Percentiles rank a stretch among this genome's conserved stretches.
phyloP scores from a whole-genome alignment of 179 eudicot species.

The Silene noctiflora region DNA sequence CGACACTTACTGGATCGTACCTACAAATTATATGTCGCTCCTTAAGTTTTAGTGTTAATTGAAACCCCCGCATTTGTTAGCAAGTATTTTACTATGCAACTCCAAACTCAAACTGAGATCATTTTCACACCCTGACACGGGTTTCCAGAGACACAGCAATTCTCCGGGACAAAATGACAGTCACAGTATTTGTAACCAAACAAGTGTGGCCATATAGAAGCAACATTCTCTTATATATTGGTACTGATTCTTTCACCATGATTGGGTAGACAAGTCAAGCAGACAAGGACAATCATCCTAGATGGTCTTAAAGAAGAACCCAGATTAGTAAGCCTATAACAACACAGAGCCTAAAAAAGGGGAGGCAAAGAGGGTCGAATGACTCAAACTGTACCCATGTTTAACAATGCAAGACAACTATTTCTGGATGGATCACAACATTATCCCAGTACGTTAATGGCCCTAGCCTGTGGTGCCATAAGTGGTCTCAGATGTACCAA shows the following conservation, averaged over 20 bases:
- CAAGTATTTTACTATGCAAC: background rate
- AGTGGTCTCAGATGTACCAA: background rate
- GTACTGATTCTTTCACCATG: background rate
- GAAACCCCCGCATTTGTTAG: background rate
- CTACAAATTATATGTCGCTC: constrained; percentile 30
- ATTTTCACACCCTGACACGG: background rate
- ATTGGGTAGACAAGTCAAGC: constrained; percentile 5
- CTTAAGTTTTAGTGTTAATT: background rate
- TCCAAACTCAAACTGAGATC: background rate
- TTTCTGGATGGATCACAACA: background rate
- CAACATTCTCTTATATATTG: background rate
- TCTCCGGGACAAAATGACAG: background rate
- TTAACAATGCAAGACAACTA: background rate
- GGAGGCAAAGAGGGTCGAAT: background rate
- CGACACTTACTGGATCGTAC: constrained; percentile 51
- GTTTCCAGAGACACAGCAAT: background rate
- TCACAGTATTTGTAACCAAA: background rate
- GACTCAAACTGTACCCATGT: too few species aligned
- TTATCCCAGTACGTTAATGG: background rate
- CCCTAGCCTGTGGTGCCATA: background rate
- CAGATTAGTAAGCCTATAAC: background rate
- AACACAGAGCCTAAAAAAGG: background rate
- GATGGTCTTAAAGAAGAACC: background rate
- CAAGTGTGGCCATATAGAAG: background rate
- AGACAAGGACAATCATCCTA: background rate